These are phyloP conservation scores for Candida tunisiensis DNA, from an alignment of 1,139 yeast genomes.

Conservation along the genomic window DNA sequence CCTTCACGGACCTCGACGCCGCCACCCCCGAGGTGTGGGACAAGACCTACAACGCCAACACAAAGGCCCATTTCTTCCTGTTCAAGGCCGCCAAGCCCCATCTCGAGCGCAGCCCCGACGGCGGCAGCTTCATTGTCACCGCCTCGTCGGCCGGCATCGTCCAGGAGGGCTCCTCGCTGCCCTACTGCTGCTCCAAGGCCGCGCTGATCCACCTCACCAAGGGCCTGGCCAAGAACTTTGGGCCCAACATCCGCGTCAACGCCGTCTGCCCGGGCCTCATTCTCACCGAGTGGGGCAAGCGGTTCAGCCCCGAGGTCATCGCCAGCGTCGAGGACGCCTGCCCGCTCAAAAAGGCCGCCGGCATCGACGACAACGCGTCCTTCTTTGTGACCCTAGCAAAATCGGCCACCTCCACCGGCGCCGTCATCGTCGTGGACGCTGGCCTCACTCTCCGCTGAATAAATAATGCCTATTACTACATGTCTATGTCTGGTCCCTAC, in stretches of 20 bases:
- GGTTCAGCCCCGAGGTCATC: slow-evolving; percentile 30
- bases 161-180: slow-evolving; percentile 36
- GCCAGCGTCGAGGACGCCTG: slow-evolving; percentile 14
- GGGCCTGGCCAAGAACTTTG: slow-evolving; percentile 69
- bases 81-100: slow-evolving; percentile 38
- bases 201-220: slow-evolving; percentile 59
- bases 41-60: slow-evolving; percentile 29
- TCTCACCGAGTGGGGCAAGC: slow-evolving; percentile 59
- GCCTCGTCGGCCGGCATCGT: slow-evolving; percentile 35
- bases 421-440: slow-evolving; percentile 19
- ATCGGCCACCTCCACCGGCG: slow-evolving; percentile 20
- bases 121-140: slow-evolving; percentile 36
- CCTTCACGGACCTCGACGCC: slow-evolving; percentile 21
- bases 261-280: slow-evolving; percentile 67
- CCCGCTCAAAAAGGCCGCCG: slow-evolving; percentile 17
- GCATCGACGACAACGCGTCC: slow-evolving; percentile 21
- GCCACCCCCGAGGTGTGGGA: slow-evolving; percentile 22
- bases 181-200: slow-evolving; percentile 66
- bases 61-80: slow-evolving; percentile 54
- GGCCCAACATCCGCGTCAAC: slow-evolving; percentile 65
- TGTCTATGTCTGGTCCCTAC: slow-evolving; percentile 2
- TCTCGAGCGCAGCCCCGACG: slow-evolving; percentile 28
- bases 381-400: slow-evolving; percentile 19
- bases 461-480: slow-evolving; percentile 1
- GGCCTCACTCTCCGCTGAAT: too few species aligned